These are phyloP conservation scores for Penicillium aurantiogriseum DNA, from an alignment of 2,329 filamentous ascomycete species.

Conservation along the genomic window DNA sequence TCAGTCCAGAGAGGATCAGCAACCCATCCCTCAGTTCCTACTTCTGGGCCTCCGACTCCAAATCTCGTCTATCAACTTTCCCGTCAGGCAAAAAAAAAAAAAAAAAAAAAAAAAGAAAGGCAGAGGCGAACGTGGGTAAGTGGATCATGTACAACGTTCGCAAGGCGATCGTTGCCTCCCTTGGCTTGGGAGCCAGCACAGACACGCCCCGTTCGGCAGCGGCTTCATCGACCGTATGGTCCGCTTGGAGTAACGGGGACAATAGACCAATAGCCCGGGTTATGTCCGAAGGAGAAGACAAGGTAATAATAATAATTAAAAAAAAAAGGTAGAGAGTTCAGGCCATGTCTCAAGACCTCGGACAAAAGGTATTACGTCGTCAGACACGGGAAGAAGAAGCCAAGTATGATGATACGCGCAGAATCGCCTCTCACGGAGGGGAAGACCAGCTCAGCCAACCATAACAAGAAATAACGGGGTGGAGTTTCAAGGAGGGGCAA, in stretches of 20 bases:
- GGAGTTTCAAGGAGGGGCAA: constrained; percentile 9
- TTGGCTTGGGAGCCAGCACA: not conserved
- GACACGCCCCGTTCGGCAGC: constrained; percentile 7
- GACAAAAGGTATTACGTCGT: not conserved
- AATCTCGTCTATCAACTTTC: not conserved
- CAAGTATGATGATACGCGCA: not conserved
- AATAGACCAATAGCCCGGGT: not conserved
- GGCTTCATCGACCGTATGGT: not conserved
- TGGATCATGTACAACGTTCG: constrained; percentile 6
- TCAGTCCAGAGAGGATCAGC: constrained; percentile 17
- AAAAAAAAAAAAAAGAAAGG: not conserved
- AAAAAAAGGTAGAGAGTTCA: not conserved
- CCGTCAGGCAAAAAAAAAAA: not conserved
- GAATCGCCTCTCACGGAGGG: not conserved
- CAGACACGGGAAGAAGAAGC: not conserved
- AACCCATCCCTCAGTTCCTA: constrained; percentile 3
- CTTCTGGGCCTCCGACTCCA: not conserved
- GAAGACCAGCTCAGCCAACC: not conserved
- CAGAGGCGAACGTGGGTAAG: not conserved
- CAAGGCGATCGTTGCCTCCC: constrained; percentile 2
- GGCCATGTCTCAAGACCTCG: not conserved
- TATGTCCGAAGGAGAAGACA: constrained; percentile 1
- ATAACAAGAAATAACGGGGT: constrained; percentile 1
- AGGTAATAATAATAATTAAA: not conserved
- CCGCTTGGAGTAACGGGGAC: not conserved